These are phyloP conservation scores for Citrus hindsii DNA, from an alignment of 345 rosid genomes.

Conservation along the genomic window DNA sequence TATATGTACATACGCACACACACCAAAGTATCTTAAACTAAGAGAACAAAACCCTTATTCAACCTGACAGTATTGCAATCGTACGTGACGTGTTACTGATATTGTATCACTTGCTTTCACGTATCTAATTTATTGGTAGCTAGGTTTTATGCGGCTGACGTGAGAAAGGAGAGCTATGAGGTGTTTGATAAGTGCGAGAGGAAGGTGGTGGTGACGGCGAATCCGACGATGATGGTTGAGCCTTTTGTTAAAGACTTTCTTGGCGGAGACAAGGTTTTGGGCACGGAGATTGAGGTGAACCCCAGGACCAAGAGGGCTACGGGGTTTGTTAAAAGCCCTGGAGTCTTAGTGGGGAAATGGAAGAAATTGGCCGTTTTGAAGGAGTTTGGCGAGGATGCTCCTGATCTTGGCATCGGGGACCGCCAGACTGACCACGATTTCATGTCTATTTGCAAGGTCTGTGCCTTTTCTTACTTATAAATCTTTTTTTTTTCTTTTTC, in stretches of 20 bases:
- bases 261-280: conserved; percentile 83
- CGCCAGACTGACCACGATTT: conserved; percentile 80
- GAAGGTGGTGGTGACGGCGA: conserved; percentile 95
- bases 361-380: conserved; percentile 69
- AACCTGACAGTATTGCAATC: no score
- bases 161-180: conserved; percentile 76
- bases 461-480: neutral
- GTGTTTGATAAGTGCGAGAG: conserved; percentile 81
- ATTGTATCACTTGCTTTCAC: no score
- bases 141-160: conserved; percentile 90
- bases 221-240: conserved; percentile 89
- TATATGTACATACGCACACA: no score
- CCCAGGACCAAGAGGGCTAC: conserved; percentile 74
- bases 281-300: conserved; percentile 92
- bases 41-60: no score
- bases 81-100: no score
- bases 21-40: no score
- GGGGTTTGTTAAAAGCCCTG: conserved; percentile 85
- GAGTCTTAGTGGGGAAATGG: conserved; percentile 66
- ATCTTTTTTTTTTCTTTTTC: no score
- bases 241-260: conserved; percentile 87
- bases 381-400: conserved; percentile 66
- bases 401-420: conserved; percentile 85
- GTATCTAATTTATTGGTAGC: no score
- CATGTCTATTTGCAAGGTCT: conserved; percentile 94